These are phyloP conservation scores for Metschnikowia kofuensis DNA, from an alignment of 805 yeast genomes.

Conservation along the genomic window DNA sequence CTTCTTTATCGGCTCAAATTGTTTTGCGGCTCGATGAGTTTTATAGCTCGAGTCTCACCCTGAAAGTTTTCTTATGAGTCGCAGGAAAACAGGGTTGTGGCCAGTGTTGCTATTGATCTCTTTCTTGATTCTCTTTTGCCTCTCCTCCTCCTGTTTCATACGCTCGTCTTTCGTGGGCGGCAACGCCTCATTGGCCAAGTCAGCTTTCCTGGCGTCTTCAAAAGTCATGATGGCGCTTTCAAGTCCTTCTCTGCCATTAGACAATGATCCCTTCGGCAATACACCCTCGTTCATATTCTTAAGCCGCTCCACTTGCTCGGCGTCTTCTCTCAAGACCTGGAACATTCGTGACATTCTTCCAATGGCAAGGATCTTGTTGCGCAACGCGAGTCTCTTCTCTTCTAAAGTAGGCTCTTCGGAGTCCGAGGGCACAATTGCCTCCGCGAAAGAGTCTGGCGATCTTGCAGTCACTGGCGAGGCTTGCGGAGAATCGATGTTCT, in stretches of 20 bases:
- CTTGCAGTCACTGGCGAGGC: conserved; percentile 23
- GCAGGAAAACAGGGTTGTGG: conserved; percentile 36
- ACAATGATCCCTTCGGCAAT: conserved; percentile 80
- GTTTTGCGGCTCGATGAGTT: no score
- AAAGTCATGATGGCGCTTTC: conserved; percentile 65
- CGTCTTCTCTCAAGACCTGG: conserved; percentile 80
- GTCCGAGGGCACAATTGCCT: conserved; percentile 1
- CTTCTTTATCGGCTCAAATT: no score
- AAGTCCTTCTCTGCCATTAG: conserved; percentile 81
- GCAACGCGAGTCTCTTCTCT: conserved; percentile 50
- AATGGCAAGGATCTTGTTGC: conserved; percentile 89
- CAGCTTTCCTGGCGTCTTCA: conserved; percentile 80
- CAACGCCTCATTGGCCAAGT: conserved; percentile 77
- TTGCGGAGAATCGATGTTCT: conserved; percentile 14
- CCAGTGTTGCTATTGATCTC: conserved; percentile 31
- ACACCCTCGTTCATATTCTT: conserved; percentile 71
- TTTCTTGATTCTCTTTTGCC: conserved; percentile 41
- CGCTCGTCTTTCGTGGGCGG: conserved; percentile 76
- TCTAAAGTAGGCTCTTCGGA: conserved; percentile 26
- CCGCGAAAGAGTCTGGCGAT: conserved; percentile 7
- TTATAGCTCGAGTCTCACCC: conserved; percentile 2
- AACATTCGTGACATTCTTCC: conserved; percentile 96
- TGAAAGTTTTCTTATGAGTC: conserved; percentile 37
- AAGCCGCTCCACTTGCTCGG: conserved; percentile 79
- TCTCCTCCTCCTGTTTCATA: conserved; percentile 41